Evolutionary conservation across 129 eudicot species (phyloP).

Genomic region (Scalesia atractyloides): DNA sequence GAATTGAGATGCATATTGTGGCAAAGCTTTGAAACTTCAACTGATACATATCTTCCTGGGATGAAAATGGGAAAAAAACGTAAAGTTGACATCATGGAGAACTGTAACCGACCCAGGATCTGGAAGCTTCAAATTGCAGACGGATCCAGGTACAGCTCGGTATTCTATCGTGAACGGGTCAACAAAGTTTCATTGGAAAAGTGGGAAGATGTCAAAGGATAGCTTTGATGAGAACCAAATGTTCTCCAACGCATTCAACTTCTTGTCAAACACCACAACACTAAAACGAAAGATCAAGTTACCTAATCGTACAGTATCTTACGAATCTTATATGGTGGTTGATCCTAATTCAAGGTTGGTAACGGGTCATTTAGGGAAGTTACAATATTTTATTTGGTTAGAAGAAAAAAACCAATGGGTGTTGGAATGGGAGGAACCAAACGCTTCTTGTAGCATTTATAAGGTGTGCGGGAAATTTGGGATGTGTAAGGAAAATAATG

Average conservation of each 20-base stretch:
- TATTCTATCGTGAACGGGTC: slow-evolving; percentile 8
- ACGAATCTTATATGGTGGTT: background rate
- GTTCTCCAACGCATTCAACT: background rate
- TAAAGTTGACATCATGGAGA: slow-evolving; percentile 49
- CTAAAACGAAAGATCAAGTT: background rate
- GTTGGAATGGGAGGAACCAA: slow-evolving; percentile 33
- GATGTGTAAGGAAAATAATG: slow-evolving; percentile 9
- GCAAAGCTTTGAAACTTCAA: slow-evolving; percentile 53
- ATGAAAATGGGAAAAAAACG: slow-evolving; percentile 30
- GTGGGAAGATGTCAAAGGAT: slow-evolving; percentile 4
- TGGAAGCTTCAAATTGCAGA: slow-evolving; percentile 40
- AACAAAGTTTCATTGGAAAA: slow-evolving; percentile 9
- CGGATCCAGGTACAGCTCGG: slow-evolving; percentile 14
- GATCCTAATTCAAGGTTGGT: slow-evolving; percentile 29
- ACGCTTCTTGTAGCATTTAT: slow-evolving; percentile 20
- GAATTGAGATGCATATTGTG: slow-evolving; percentile 28
- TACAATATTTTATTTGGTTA: slow-evolving; percentile 23
- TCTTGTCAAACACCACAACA: slow-evolving; percentile 14
- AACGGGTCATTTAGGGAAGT: slow-evolving; percentile 26
- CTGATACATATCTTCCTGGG: slow-evolving; percentile 58
- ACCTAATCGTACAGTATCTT: background rate
- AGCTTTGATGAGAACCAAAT: slow-evolving; percentile 19
- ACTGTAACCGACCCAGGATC: slow-evolving; percentile 46
- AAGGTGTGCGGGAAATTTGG: slow-evolving; percentile 34
- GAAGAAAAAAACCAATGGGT: background rate